Percentiles rank a stretch among this genome's conserved stretches.
Evolutionary conservation across 2,329 filamentous ascomycete species (phyloP).

Genomic region (Pseudocercospora ulei): DNA sequence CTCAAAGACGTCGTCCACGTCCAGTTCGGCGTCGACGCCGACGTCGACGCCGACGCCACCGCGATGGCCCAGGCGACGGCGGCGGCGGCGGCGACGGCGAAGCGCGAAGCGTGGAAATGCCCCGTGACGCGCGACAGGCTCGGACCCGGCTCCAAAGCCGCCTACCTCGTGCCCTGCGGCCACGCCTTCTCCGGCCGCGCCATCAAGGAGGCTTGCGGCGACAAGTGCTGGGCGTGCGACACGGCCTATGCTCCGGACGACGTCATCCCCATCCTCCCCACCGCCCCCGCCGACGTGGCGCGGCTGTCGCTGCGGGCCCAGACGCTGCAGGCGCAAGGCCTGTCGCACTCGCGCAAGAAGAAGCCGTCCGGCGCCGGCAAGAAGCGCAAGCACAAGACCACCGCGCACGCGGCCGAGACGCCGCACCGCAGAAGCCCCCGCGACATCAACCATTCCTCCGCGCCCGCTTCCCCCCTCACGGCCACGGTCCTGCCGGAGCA

Average conservation of each 20-base stretch:
- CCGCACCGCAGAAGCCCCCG: too few relatives aligned
- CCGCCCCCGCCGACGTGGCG: conserved; percentile 58
- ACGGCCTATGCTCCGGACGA: conserved; percentile 62
- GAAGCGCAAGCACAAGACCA: conserved; percentile 59
- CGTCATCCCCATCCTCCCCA: conserved; percentile 71
- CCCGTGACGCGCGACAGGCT: conserved; percentile 80
- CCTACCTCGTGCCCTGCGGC: conserved; percentile 88
- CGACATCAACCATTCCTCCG: conserved; percentile 80
- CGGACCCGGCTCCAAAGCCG: conserved; percentile 65
- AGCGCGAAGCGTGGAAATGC: conserved; percentile 61
- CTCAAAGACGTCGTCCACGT: conserved; percentile 81
- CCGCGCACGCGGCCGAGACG: too few relatives aligned
- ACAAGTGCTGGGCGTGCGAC: conserved; percentile 59
- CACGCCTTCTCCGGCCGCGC: conserved; percentile 86
- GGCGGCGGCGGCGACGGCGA: conserved; percentile 30
- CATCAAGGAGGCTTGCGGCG: conserved; percentile 53
- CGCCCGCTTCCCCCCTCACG: conserved; percentile 71
- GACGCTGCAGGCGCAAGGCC: conserved; percentile 58
- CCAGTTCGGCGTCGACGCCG: conserved; percentile 55
- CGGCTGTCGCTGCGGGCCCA: conserved; percentile 57
- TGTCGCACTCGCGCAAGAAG: conserved; percentile 86
- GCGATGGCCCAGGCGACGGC: too few relatives aligned
- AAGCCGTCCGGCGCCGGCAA: conserved; percentile 53
- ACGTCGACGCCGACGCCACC: conserved; percentile 41
- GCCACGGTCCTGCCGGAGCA: conserved; percentile 77